These are phyloP conservation scores for Penicillium sp. DNA, from an alignment of 2,329 filamentous ascomycete genomes.

Conservation along the genomic window DNA sequence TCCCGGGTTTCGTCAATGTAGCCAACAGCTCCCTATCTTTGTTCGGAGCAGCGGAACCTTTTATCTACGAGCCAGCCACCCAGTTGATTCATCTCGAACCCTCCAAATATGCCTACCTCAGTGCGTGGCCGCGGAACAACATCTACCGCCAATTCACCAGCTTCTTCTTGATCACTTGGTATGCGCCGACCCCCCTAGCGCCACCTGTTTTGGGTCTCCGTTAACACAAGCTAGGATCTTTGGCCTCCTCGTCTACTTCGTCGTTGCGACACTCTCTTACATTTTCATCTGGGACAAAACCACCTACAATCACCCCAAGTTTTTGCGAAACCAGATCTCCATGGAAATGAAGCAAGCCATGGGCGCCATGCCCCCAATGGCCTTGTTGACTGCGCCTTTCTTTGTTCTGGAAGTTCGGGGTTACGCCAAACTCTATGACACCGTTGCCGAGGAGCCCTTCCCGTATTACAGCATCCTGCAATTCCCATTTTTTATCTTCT, in stretches of 20 bases:
- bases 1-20: constrained; percentile 53
- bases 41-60: constrained; percentile 50
- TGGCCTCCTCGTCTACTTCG: constrained; percentile 79
- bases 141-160: constrained; percentile 71
- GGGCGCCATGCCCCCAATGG: constrained; percentile 76
- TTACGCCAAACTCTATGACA: constrained; percentile 84
- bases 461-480: constrained; percentile 76
- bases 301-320: constrained; percentile 86
- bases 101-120: constrained; percentile 74
- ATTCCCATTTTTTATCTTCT: constrained; percentile 83
- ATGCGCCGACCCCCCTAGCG: constrained; percentile 30
- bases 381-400: constrained; percentile 74
- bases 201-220: not conserved
- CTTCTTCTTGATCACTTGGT: constrained; percentile 87
- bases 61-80: constrained; percentile 68
- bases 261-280: constrained; percentile 81
- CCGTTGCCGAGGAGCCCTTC: constrained; percentile 71
- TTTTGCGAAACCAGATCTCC: constrained; percentile 87
- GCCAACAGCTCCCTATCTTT: constrained; percentile 58
- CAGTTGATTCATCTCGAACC: constrained; percentile 69
- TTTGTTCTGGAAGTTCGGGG: constrained; percentile 83
- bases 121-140: constrained; percentile 75
- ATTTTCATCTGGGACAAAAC: constrained; percentile 88
- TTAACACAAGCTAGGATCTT: constrained; percentile 65
- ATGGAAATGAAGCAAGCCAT: constrained; percentile 83